phyloP scores from a whole-genome alignment of 352 stramenopile species.

The Phytophthora ramorum region DNA sequence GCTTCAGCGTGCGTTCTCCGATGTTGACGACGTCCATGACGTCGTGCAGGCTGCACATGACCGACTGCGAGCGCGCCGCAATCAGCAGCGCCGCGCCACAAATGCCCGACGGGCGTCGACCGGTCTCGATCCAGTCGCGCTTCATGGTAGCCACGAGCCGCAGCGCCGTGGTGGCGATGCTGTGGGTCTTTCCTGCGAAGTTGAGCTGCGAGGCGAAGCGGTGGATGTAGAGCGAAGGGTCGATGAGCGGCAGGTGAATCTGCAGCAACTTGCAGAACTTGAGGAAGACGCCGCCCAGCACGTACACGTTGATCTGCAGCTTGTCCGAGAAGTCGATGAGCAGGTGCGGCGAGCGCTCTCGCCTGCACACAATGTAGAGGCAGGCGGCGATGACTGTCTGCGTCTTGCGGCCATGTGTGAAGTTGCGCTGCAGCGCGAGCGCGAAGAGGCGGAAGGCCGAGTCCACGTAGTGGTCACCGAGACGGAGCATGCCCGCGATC shows the following conservation, averaged over 20 bases:
- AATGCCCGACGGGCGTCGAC: conserved; percentile 96
- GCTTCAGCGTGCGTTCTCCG: conserved; percentile 96
- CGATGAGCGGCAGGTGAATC: conserved; percentile 98
- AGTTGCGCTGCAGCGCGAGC: conserved; percentile 97
- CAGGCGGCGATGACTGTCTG: conserved; percentile 97
- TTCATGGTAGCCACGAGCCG: conserved; percentile 98
- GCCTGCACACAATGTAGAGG: conserved; percentile 98
- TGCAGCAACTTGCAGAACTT: conserved; percentile 95
- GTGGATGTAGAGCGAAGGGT: conserved; percentile 98
- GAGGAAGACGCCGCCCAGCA: conserved; percentile 87
- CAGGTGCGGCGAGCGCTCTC: conserved; percentile 98
- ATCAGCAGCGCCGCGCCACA: conserved; percentile 98
- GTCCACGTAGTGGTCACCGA: conserved; percentile 96
- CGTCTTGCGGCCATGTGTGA: conserved; percentile 96
- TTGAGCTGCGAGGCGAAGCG: conserved; percentile 98
- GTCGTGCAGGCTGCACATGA: conserved; percentile 87
- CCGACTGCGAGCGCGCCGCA: conserved; percentile 95
- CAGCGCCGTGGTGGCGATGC: conserved; percentile 95
- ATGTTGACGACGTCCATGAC: conserved; percentile 96
- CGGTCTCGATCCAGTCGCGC: conserved; percentile 99
- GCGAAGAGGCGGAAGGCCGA: conserved; percentile 96
- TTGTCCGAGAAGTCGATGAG: conserved; percentile 99
- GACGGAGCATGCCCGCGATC: conserved; percentile 93
- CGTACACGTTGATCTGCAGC: conserved; percentile 95
- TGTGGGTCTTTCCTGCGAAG: conserved; percentile 94